Evolutionary conservation across 2,329 filamentous ascomycete genomes (phyloP).

Genomic region (Parafenestella ontariensis): DNA sequence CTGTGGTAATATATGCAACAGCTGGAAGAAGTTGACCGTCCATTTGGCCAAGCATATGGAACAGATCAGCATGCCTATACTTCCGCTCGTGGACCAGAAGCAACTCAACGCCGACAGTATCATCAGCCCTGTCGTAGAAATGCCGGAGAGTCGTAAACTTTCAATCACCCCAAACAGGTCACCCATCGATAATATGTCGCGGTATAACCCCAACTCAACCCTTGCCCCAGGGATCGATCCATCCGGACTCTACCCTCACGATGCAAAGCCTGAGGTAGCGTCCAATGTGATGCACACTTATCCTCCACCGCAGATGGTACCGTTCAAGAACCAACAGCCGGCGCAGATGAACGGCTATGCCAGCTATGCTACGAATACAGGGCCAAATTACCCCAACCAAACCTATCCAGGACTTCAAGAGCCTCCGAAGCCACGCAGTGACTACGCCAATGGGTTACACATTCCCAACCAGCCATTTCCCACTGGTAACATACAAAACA

Average conservation of each 20-base stretch:
- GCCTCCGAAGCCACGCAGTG: conserved; percentile 34
- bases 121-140: conserved; percentile 48
- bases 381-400: conserved; percentile 30
- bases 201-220: conserved; percentile 38
- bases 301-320: conserved; percentile 46
- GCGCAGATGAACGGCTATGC: conserved; percentile 28
- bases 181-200: conserved; percentile 40
- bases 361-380: conserved; percentile 26
- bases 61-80: conserved; percentile 81
- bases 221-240: conserved; percentile 44
- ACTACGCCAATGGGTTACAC: conserved; percentile 39
- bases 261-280: conserved; percentile 25
- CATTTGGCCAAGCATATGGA: conserved; percentile 96
- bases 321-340: conserved; percentile 25
- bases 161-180: conserved; percentile 36
- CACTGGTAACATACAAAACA: conserved; percentile 33
- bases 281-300: conserved; percentile 48
- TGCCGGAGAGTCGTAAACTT: conserved; percentile 44
- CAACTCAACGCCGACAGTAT: conserved; percentile 47
- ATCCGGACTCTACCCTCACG: conserved; percentile 33
- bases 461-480: conserved; percentile 37
- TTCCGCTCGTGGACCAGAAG: conserved; percentile 56
- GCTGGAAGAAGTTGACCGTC: conserved; percentile 94
- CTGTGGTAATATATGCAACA: conserved; percentile 79
- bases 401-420: conserved; percentile 47